Percentiles rank a stretch among this genome's conserved stretches.
Conservation (phyloP, 2,329 filamentous ascomycete species). For the Blastomyces gilchristii region DNA sequence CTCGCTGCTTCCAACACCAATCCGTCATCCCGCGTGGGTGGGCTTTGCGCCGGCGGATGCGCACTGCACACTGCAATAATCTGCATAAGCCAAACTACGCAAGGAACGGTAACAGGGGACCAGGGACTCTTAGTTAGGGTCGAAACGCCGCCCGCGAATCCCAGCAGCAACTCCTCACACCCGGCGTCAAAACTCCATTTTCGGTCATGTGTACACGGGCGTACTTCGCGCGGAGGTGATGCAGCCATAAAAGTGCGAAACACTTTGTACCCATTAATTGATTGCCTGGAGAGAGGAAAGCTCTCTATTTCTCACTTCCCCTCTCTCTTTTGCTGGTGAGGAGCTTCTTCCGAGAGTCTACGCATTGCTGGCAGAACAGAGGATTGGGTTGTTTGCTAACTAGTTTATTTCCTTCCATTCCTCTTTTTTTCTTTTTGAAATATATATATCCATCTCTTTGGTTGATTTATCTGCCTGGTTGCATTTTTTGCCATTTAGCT, state of each 20-base stretch:
- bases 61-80: slow-evolving; percentile 1
- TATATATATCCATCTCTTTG: not conserved
- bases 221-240: slow-evolving; percentile 14
- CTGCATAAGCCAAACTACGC: not conserved
- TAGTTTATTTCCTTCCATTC: not conserved
- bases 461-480: too few relatives aligned
- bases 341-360: not conserved
- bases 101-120: slow-evolving; percentile 8
- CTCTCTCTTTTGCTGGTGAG: slow-evolving; percentile 5
- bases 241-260: not conserved
- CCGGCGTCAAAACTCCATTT: slow-evolving; percentile 12
- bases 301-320: not conserved
- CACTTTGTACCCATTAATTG: slow-evolving; percentile 10
- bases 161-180: slow-evolving; percentile 1
- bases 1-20: slow-evolving; percentile 6
- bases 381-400: not conserved
- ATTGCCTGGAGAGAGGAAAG: slow-evolving; percentile 11
- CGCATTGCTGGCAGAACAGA: not conserved
- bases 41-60: slow-evolving; percentile 2
- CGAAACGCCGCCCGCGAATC: slow-evolving; percentile 5
- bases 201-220: slow-evolving; percentile 27
- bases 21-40: not conserved
- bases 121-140: slow-evolving; percentile 3
- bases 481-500: not conserved
- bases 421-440: not conserved